Conservation (phyloP, 2,329 filamentous ascomycete species). For the Aspergillus hiratsukae region DNA sequence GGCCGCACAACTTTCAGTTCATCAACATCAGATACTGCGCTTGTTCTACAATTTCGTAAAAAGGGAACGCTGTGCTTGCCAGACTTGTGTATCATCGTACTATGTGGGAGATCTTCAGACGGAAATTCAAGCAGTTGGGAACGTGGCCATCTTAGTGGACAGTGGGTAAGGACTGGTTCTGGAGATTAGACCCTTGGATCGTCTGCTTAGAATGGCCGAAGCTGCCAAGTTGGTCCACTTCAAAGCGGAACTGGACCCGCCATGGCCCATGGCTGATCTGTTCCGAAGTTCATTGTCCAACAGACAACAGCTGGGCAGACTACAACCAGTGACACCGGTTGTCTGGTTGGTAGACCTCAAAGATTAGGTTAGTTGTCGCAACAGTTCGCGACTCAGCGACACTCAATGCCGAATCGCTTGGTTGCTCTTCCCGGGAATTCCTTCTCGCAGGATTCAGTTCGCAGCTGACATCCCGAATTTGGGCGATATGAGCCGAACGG, state of each 20-base stretch:
- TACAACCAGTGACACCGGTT: neutral
- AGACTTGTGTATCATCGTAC: neutral
- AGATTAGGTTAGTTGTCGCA: neutral
- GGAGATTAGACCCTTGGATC: constrained; percentile 1
- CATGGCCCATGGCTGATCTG: neutral
- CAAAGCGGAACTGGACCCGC: constrained; percentile 3
- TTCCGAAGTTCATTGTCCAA: neutral
- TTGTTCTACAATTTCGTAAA: no score
- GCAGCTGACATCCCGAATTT: neutral
- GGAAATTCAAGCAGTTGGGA: neutral
- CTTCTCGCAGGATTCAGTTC: neutral
- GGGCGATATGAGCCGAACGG: neutral
- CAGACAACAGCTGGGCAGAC: neutral
- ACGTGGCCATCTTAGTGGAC: neutral
- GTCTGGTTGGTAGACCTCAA: neutral
- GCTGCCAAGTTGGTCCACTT: neutral
- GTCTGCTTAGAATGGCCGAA: neutral
- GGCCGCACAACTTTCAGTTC: neutral
- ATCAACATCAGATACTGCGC: neutral
- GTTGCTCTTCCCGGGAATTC: neutral
- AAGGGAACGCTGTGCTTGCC: no score
- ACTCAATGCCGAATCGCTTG: neutral
- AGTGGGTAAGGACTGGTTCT: neutral
- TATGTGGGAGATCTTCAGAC: neutral
- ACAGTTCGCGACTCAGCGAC: no score